A percentile compares a stretch with the other conserved stretches of the same genome.
phyloP scores from a whole-genome alignment of 192 early-diverging fungal species.

The Entophlyctis luteolus region DNA sequence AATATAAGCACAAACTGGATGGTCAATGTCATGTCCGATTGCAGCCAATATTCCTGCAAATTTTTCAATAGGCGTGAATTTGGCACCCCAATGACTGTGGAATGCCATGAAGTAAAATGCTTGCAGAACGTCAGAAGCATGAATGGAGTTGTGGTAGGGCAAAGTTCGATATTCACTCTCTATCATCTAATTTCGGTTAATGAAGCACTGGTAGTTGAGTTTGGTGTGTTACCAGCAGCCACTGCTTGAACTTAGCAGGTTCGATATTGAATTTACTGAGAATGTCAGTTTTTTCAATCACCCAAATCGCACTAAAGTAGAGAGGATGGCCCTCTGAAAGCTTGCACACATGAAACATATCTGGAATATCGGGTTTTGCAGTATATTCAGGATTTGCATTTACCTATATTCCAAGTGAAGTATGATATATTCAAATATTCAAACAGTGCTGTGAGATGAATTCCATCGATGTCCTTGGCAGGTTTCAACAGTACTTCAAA shows the following conservation, averaged over 20 bases:
- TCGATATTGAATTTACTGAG: conserved; percentile 28
- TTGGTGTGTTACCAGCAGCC: conserved; percentile 41
- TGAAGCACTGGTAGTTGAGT: not conserved
- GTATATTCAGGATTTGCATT: not conserved
- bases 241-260: conserved; percentile 37
- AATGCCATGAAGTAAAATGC: conserved; percentile 44
- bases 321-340: conserved; percentile 44
- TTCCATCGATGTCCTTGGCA: not conserved
- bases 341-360: conserved; percentile 40
- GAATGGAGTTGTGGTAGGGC: conserved; percentile 55
- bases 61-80: conserved; percentile 38
- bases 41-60: conserved; percentile 41
- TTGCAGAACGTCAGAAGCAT: conserved; percentile 57
- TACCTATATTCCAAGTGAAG: conserved; percentile 23
- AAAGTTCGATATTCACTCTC: conserved; percentile 46
- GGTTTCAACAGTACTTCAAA: not conserved
- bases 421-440: conserved; percentile 10
- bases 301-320: conserved; percentile 37
- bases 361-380: not conserved
- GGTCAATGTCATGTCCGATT: conserved; percentile 54
- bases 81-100: conserved; percentile 22
- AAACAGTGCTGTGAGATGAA: not conserved
- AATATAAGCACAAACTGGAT: conserved; percentile 36
- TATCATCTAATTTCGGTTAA: conserved; percentile 43
- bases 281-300: conserved; percentile 33